These are phyloP conservation scores for Cenchrus fungigraminus DNA, from an alignment of 176 grass and related monocot species.

Conservation along the genomic window DNA sequence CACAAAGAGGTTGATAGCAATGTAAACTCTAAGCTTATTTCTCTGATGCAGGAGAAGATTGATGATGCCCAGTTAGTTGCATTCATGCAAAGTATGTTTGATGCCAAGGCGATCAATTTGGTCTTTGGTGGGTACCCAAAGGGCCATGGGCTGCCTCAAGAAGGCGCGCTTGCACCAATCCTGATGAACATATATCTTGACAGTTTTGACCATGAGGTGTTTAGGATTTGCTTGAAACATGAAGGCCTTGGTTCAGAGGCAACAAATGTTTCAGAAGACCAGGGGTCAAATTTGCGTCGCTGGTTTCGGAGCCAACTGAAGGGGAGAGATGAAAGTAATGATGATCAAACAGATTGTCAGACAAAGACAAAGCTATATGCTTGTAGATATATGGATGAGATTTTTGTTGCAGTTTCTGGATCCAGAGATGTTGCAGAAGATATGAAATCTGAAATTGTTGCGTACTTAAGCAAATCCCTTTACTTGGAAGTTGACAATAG, in stretches of 20 bases:
- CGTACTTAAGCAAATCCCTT: constrained; percentile 65
- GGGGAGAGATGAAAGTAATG: constrained; percentile 42
- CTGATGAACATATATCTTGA: constrained; percentile 96
- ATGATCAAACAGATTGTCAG: constrained; percentile 31
- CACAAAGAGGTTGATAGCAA: constrained; percentile 67
- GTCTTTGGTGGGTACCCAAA: constrained; percentile 88
- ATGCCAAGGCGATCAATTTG: constrained; percentile 79
- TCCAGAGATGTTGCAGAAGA: constrained; percentile 61
- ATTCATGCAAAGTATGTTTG: constrained; percentile 81
- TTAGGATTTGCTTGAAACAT: constrained; percentile 82
- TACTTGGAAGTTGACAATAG: constrained; percentile 63
- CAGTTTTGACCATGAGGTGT: constrained; percentile 75
- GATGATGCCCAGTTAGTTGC: constrained; percentile 56
- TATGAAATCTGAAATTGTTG: constrained; percentile 72
- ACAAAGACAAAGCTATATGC: constrained; percentile 56
- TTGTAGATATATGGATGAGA: constrained; percentile 96
- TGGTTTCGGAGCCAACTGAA: constrained; percentile 91
- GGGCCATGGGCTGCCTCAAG: constrained; percentile 87
- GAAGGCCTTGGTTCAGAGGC: constrained; percentile 64
- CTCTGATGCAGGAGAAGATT: constrained; percentile 75
- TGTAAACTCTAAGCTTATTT: constrained; percentile 68
- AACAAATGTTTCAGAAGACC: constrained; percentile 28
- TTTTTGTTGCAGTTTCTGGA: constrained; percentile 84
- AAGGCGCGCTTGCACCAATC: constrained; percentile 86
- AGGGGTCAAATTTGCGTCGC: constrained; percentile 63